Conservation (phyloP, 331 rosid genomes). For the Pyracantha coccinea region DNA sequence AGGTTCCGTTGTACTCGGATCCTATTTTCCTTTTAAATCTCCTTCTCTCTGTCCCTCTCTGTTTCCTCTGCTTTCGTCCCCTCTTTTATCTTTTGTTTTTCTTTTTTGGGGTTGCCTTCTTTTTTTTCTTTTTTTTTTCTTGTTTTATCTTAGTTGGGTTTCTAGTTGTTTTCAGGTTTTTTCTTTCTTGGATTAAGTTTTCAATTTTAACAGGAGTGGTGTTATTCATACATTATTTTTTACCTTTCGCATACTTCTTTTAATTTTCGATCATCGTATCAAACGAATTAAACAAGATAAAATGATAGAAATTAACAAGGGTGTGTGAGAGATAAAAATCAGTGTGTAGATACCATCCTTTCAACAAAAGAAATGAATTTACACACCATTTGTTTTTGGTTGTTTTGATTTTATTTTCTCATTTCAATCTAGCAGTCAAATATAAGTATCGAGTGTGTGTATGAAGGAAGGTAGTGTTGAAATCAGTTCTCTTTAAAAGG, state of each 20-base stretch:
- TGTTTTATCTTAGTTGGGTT: background rate
- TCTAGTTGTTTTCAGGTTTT: background rate
- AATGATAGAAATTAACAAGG: too few relatives aligned
- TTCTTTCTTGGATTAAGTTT: background rate
- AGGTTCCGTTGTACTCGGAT: constrained; percentile 37
- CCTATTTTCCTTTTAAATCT: constrained; percentile 30
- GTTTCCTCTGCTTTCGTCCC: background rate
- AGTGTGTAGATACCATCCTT: too few relatives aligned
- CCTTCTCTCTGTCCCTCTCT: constrained; percentile 2
- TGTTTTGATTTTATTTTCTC: background rate
- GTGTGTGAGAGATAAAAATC: too few relatives aligned
- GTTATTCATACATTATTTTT: too few relatives aligned
- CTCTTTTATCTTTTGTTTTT: background rate
- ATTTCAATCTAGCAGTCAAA: background rate
- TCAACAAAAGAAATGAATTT: too few relatives aligned
- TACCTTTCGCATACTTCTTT: too few relatives aligned
- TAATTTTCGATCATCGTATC: too few relatives aligned
- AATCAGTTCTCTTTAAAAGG: too few relatives aligned
- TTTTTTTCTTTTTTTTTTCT: background rate
- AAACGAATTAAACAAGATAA: too few relatives aligned
- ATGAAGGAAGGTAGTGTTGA: background rate
- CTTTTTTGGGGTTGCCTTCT: background rate
- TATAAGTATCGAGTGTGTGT: background rate
- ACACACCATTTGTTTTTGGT: too few relatives aligned
- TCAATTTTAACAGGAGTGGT: background rate